These are phyloP conservation scores for Neurospora sp. DNA, from an alignment of 495 filamentous ascomycete species.

Conservation along the genomic window DNA sequence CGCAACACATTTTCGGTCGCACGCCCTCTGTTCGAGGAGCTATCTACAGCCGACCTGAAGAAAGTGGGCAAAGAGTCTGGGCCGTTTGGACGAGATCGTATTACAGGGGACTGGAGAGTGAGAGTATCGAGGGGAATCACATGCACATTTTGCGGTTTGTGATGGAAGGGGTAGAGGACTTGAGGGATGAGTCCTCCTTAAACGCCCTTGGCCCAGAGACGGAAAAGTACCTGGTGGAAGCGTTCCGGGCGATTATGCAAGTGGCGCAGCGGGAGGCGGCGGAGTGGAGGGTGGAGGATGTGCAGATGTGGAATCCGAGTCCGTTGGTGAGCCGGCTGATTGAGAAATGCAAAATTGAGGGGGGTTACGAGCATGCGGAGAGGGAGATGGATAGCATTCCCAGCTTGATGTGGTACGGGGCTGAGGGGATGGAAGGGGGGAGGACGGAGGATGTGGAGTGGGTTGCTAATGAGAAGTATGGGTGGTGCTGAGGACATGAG, in stretches of 20 bases:
- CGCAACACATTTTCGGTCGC: conserved; percentile 37
- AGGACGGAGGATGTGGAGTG: conserved; percentile 68
- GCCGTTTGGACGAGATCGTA: conserved; percentile 75
- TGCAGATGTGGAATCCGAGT: conserved; percentile 45
- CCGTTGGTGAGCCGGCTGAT: conserved; percentile 23
- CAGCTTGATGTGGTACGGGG: conserved; percentile 44
- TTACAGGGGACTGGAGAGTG: conserved; percentile 29
- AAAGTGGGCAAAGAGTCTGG: conserved; percentile 40
- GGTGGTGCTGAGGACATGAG: conserved; percentile 60
- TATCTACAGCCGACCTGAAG: conserved; percentile 37
- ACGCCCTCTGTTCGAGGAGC: conserved; percentile 59
- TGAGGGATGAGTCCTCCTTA: background rate
- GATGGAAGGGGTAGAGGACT: conserved; percentile 30
- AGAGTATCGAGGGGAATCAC: conserved; percentile 46
- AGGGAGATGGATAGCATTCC: conserved; percentile 42
- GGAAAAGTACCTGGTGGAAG: conserved; percentile 43
- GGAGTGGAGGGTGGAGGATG: conserved; percentile 33
- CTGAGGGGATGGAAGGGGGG: conserved; percentile 39
- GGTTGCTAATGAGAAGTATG: conserved; percentile 87
- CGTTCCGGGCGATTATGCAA: conserved; percentile 42
- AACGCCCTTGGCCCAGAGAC: background rate
- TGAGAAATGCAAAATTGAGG: conserved; percentile 29
- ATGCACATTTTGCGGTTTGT: conserved; percentile 73
- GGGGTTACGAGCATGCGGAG: conserved; percentile 25
- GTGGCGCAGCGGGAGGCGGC: conserved; percentile 29